These are phyloP conservation scores for Fusarium keratoplasticum DNA, from an alignment of 2,329 filamentous ascomycete genomes.

Conservation along the genomic window DNA sequence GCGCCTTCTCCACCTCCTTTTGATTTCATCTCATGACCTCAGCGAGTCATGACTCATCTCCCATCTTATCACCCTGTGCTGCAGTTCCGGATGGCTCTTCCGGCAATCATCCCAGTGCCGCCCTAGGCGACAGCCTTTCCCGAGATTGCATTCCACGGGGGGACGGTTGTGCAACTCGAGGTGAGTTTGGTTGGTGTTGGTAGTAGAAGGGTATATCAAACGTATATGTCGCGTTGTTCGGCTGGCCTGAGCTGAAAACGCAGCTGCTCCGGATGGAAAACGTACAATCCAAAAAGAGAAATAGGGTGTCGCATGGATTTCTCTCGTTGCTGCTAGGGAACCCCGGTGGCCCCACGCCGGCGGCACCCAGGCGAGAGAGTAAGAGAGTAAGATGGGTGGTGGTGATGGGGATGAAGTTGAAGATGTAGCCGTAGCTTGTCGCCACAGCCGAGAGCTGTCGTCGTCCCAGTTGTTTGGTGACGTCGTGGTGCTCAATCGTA, in stretches of 20 bases:
- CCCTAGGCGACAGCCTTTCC: constrained; percentile 1
- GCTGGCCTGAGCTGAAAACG: constrained; percentile 7
- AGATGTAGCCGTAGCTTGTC: neutral
- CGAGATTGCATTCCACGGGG: neutral
- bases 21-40: constrained; percentile 11
- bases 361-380: neutral
- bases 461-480: constrained; percentile 2
- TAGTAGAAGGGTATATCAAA: constrained; percentile 10
- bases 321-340: neutral
- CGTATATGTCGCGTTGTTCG: constrained; percentile 4
- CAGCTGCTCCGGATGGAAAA: neutral
- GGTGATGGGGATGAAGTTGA: neutral
- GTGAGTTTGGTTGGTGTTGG: neutral
- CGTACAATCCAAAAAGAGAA: constrained; percentile 8
- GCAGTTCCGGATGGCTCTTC: neutral
- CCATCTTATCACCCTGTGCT: constrained; percentile 11
- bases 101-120: constrained; percentile 1
- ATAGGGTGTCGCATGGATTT: neutral
- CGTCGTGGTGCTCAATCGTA: constrained; percentile 10
- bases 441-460: neutral
- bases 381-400: neutral
- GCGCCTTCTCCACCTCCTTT: constrained; percentile 20
- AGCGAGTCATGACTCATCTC: constrained; percentile 24
- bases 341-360: neutral
- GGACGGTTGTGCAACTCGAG: neutral